These are phyloP conservation scores for Sungouiella thailandica DNA, from an alignment of 805 yeast species.

Conservation along the genomic window DNA sequence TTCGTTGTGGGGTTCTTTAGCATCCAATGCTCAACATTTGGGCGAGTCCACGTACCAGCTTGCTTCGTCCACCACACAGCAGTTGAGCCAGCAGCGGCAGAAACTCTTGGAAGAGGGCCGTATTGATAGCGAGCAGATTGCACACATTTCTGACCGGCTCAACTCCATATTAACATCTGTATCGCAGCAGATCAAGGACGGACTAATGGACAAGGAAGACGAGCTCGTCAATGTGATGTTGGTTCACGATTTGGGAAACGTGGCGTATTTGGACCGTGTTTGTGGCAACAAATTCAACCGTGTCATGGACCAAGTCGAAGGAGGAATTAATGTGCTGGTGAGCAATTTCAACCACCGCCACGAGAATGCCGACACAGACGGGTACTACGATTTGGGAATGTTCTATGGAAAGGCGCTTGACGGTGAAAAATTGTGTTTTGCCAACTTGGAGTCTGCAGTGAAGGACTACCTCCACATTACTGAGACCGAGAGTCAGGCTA, in stretches of 20 bases:
- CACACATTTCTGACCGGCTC: slow-evolving; percentile 23
- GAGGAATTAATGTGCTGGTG: slow-evolving; percentile 61
- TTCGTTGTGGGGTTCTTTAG: slow-evolving; percentile 65
- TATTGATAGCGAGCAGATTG: slow-evolving; percentile 23
- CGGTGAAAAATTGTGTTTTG: slow-evolving; percentile 84
- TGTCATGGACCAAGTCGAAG: slow-evolving; percentile 74
- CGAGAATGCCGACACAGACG: slow-evolving; percentile 3
- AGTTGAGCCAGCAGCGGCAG: slow-evolving; percentile 36
- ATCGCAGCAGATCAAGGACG: slow-evolving; percentile 44
- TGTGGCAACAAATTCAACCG: slow-evolving; percentile 52
- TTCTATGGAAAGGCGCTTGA: slow-evolving; percentile 75
- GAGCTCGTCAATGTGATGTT: slow-evolving; percentile 39
- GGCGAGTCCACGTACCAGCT: slow-evolving; percentile 49
- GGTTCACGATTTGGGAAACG: slow-evolving; percentile 61
- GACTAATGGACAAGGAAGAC: slow-evolving; percentile 53
- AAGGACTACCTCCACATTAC: slow-evolving; percentile 35
- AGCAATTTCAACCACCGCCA: slow-evolving; percentile 42
- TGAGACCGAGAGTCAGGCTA: too few species aligned
- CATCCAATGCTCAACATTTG: slow-evolving; percentile 43
- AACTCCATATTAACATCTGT: slow-evolving; percentile 28
- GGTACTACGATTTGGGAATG: slow-evolving; percentile 51
- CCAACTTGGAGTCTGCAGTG: slow-evolving; percentile 76
- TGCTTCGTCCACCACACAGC: slow-evolving; percentile 42
- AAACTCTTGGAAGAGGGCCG: slow-evolving; percentile 26
- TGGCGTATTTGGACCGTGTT: slow-evolving; percentile 41